phyloP scores from a whole-genome alignment of 1,139 yeast genomes.

The Candida albicans region DNA sequence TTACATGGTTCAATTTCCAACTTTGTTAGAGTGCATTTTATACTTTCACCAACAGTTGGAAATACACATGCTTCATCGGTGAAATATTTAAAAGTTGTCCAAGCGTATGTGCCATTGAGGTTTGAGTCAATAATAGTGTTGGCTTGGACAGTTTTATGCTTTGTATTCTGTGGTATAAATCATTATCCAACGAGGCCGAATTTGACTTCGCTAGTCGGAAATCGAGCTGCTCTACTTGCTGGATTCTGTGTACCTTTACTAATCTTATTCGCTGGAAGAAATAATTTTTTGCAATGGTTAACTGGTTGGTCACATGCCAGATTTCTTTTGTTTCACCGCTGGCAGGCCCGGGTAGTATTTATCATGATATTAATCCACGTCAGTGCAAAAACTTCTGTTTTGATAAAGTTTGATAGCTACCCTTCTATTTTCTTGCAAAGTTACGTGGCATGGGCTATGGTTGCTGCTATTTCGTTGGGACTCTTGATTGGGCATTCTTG shows the following conservation, averaged over 20 bases:
- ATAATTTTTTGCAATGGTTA: conserved; percentile 25
- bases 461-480: conserved; percentile 38
- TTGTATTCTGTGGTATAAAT: conserved; percentile 16
- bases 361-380: conserved; percentile 20
- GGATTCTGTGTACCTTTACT: conserved; percentile 22
- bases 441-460: conserved; percentile 51
- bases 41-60: conserved; percentile 13
- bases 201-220: conserved; percentile 20
- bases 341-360: conserved; percentile 23
- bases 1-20: conserved; percentile 11
- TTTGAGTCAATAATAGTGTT: conserved; percentile 19
- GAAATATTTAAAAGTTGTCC: not conserved
- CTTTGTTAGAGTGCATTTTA: conserved; percentile 12
- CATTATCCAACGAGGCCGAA: conserved; percentile 15
- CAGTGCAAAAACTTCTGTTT: conserved; percentile 11
- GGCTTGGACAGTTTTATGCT: conserved; percentile 12
- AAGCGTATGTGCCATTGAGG: conserved; percentile 21
- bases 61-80: conserved; percentile 10
- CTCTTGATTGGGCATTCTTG: conserved; percentile 35
- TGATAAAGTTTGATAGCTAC: conserved; percentile 18
- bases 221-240: conserved; percentile 26
- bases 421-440: conserved; percentile 25
- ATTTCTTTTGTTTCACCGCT: conserved; percentile 23
- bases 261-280: conserved; percentile 26
- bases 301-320: conserved; percentile 25